Percentiles rank a stretch among this genome's conserved stretches.
These are phyloP conservation scores for Suillus americanus DNA, from an alignment of 768 basidiomycete species.

Conservation along the genomic window DNA sequence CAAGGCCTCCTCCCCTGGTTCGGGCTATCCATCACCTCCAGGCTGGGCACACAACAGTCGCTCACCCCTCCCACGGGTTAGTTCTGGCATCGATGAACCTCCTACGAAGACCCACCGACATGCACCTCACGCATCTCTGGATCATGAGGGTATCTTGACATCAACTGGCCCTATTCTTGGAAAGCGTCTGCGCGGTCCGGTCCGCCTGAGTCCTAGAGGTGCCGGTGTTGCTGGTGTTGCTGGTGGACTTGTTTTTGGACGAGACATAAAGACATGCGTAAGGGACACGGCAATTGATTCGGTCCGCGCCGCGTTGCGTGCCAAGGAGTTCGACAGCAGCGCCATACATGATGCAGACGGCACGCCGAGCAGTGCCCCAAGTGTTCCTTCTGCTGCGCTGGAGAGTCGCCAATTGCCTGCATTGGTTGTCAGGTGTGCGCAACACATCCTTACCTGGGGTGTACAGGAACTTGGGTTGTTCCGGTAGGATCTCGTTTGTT, in stretches of 20 bases:
- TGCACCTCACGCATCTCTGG: constrained; percentile 57
- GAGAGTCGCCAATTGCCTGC: constrained; percentile 65
- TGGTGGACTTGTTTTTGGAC: constrained; percentile 66
- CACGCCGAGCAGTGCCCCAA: constrained; percentile 10
- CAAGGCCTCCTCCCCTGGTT: constrained; percentile 34
- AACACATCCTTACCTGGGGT: constrained; percentile 82
- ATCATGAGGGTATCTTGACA: constrained; percentile 40
- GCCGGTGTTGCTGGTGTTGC: constrained; percentile 32
- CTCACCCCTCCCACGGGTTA: constrained; percentile 36
- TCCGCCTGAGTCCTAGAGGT: constrained; percentile 35
- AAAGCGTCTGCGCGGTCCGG: constrained; percentile 52
- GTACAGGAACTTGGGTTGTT: constrained; percentile 86
- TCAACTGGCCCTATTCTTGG: constrained; percentile 54
- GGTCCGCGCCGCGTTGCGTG: constrained; percentile 9
- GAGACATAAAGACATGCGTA: constrained; percentile 54
- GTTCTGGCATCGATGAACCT: constrained; percentile 39
- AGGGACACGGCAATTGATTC: constrained; percentile 53
- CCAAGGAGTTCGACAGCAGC: constrained; percentile 7
- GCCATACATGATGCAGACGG: background rate
- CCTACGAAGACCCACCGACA: constrained; percentile 32
- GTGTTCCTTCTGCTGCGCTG: constrained; percentile 29
- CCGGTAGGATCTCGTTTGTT: constrained; percentile 49
- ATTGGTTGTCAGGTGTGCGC: constrained; percentile 76
- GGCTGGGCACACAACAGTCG: constrained; percentile 37
- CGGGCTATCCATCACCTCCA: constrained; percentile 47